Percentiles rank a stretch among this genome's conserved stretches.
phyloP scores from a whole-genome alignment of 352 stramenopile species.

The Phytophthora pini region DNA sequence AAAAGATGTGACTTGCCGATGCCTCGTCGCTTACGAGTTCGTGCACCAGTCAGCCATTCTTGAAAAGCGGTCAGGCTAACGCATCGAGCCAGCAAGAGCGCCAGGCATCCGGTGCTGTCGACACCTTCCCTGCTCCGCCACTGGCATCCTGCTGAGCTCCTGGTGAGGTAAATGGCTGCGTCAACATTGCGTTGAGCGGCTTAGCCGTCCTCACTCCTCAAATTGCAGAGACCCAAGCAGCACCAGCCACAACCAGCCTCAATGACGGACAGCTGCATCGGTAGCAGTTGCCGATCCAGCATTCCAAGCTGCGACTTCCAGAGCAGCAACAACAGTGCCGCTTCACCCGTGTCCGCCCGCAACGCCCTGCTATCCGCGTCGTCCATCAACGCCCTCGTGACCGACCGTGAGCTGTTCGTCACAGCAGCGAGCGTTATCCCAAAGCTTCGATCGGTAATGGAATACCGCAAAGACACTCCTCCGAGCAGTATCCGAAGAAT shows the following conservation, averaged over 20 bases:
- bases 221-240: constrained; percentile 16
- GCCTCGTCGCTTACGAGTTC: constrained; percentile 5
- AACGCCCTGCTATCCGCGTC: constrained; percentile 34
- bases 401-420: constrained; percentile 45
- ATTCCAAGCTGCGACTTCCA: constrained; percentile 45
- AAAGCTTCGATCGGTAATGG: constrained; percentile 44
- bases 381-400: constrained; percentile 42
- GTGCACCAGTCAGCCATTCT: constrained; percentile 8
- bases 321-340: constrained; percentile 39
- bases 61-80: constrained; percentile 11
- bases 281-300: constrained; percentile 39
- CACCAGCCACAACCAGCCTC: neutral
- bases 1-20: constrained; percentile 24
- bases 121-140: constrained; percentile 7
- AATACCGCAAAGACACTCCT: constrained; percentile 23
- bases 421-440: constrained; percentile 39
- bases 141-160: constrained; percentile 9
- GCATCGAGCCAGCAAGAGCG: constrained; percentile 36
- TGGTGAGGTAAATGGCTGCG: constrained; percentile 5
- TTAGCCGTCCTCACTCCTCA: constrained; percentile 30
- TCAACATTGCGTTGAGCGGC: constrained; percentile 20
- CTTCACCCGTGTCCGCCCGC: constrained; percentile 34
- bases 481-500: constrained; percentile 20
- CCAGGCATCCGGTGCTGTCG: constrained; percentile 41
- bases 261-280: constrained; percentile 43